Evolutionary conservation across 192 early-diverging fungal genomes (phyloP).

Genomic region (Chytriomyces sp.): DNA sequence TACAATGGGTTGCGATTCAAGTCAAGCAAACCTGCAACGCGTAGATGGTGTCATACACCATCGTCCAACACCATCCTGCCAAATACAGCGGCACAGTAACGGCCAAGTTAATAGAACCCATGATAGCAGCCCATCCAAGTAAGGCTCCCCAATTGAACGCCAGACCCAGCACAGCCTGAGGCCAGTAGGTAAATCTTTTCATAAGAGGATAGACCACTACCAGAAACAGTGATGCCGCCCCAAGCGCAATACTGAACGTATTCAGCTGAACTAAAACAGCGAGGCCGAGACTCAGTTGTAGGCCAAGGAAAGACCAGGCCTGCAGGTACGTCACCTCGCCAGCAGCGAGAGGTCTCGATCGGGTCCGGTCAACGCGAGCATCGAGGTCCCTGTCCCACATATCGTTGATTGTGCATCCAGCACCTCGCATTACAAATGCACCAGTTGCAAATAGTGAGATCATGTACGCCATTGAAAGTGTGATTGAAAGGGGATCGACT

Average conservation of each 20-base stretch:
- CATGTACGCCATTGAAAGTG: constrained; percentile 63
- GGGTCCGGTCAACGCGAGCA: constrained; percentile 82
- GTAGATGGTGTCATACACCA: constrained; percentile 97
- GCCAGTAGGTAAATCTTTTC: constrained; percentile 97
- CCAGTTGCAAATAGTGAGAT: constrained; percentile 84
- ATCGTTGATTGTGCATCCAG: constrained; percentile 97
- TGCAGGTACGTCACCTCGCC: constrained; percentile 69
- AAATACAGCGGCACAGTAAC: constrained; percentile 84
- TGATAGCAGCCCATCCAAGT: constrained; percentile 84
- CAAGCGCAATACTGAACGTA: constrained; percentile 81
- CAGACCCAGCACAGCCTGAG: constrained; percentile 85
- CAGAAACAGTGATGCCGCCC: constrained; percentile 77
- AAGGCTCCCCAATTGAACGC: constrained; percentile 95
- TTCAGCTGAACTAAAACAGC: constrained; percentile 89
- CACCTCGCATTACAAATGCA: constrained; percentile 90
- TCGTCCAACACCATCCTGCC: constrained; percentile 88
- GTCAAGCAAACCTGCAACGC: constrained; percentile 74
- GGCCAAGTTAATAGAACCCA: constrained; percentile 61
- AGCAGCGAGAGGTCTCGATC: constrained; percentile 79
- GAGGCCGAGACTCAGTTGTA: constrained; percentile 80
- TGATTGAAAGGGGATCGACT: constrained; percentile 69
- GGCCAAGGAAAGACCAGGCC: constrained; percentile 79
- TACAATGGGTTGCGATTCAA: neutral
- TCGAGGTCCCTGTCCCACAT: constrained; percentile 95
- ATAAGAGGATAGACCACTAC: constrained; percentile 87